Conservation (phyloP, 345 rosid genomes). For the Pugionium dolabratum region DNA sequence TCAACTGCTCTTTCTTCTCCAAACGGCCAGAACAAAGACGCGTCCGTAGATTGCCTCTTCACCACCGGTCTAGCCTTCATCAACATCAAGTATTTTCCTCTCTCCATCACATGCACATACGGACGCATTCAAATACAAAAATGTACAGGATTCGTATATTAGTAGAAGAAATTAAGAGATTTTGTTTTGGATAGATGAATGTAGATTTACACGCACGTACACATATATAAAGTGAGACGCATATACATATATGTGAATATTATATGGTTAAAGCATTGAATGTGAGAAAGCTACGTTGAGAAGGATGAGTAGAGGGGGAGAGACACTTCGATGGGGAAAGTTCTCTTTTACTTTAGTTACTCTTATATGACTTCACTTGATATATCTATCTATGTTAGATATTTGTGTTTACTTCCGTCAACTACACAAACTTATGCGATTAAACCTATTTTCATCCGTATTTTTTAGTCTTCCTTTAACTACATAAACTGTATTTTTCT, state of each 20-base stretch:
- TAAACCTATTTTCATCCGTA: no score
- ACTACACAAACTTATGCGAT: no score
- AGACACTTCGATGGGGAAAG: slow-evolving; percentile 33
- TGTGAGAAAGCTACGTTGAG: slow-evolving; percentile 37
- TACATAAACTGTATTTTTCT: no score
- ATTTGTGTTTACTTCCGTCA: no score
- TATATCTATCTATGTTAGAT: no score
- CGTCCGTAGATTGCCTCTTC: slow-evolving; percentile 17
- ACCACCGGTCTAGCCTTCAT: slow-evolving; percentile 33
- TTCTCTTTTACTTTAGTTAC: slow-evolving; percentile 39
- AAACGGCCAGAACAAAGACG: slow-evolving; percentile 28
- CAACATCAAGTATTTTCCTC: slow-evolving; percentile 35
- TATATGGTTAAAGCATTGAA: slow-evolving; percentile 41
- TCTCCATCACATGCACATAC: slow-evolving; percentile 27
- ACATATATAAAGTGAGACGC: slow-evolving; percentile 33
- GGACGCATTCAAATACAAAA: slow-evolving; percentile 12
- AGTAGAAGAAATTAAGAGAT: slow-evolving; percentile 4
- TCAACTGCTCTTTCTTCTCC: slow-evolving; percentile 60
- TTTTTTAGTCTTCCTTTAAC: no score
- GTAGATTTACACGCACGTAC: slow-evolving; percentile 26
- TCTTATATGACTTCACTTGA: background rate
- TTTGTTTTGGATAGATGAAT: slow-evolving; percentile 13
- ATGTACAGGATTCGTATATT: background rate
- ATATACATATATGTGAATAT: slow-evolving; percentile 6
- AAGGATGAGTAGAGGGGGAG: slow-evolving; percentile 41